Conservation (phyloP, 371 early-diverging fungal species). For the Funneliformis caledonium region DNA sequence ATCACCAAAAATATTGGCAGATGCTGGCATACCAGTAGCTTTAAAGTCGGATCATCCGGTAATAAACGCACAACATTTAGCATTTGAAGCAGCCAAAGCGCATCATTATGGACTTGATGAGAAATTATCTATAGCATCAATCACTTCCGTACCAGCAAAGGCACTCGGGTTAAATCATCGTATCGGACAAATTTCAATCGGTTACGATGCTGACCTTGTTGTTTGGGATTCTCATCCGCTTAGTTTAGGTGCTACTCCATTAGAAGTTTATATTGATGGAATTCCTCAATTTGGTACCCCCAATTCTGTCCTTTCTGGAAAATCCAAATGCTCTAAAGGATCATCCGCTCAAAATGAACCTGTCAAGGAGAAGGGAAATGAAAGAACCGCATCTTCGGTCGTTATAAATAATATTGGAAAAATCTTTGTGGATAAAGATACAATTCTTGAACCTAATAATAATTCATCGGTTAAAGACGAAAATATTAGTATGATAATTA, state of each 20-base stretch:
- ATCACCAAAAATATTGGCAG: constrained; percentile 66
- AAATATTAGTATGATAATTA: constrained; percentile 51
- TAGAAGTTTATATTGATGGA: constrained; percentile 81
- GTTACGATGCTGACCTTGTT: constrained; percentile 85
- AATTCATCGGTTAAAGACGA: constrained; percentile 27
- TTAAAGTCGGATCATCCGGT: constrained; percentile 87
- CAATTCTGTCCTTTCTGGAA: neutral
- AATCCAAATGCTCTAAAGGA: neutral
- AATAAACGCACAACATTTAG: constrained; percentile 71
- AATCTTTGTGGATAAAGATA: constrained; percentile 46
- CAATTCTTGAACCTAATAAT: constrained; percentile 39
- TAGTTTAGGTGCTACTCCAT: constrained; percentile 75
- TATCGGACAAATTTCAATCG: constrained; percentile 68
- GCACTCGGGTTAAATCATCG: constrained; percentile 72
- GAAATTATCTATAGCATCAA: constrained; percentile 63
- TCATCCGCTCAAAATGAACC: neutral
- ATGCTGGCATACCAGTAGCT: constrained; percentile 77
- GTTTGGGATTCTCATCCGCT: constrained; percentile 76
- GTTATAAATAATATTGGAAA: constrained; percentile 58
- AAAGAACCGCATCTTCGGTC: constrained; percentile 20
- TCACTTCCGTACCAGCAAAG: constrained; percentile 79
- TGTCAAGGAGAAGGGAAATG: neutral
- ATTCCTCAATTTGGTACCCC: constrained; percentile 49
- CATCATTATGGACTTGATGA: constrained; percentile 78
- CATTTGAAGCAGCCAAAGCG: constrained; percentile 80